Base-by-base conservation (phyloP, 2,329 filamentous ascomycete species). In the Fusarium sp. region DNA sequence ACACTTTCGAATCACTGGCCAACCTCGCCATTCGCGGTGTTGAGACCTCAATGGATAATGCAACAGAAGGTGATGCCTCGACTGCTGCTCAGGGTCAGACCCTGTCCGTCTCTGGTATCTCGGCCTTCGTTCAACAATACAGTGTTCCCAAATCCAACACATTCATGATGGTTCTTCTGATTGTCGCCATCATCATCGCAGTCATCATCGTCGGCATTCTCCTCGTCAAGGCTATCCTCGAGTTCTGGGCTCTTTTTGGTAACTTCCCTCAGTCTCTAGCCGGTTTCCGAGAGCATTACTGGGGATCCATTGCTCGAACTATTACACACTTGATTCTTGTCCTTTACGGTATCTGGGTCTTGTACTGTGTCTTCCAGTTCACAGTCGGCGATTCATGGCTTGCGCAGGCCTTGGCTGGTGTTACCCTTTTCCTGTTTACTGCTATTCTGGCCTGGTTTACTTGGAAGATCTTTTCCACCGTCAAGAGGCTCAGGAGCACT, bases 341-440 rank as follows among this genome's bases (percentile, higher is more conserved):
- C 20, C 88, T 98, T 4, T 99, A 98, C 81, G 93, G 96, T 66
- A 88, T 97, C 66, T 98, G 96, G 96, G 93, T 94, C 1, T 83
- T 98, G 45, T 98, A 97, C 82, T 98, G 95, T 79, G 88, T 99
- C 68, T 98, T 95, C 80, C 96, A 99, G 78, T 97, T 98, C 80
- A 96, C 92, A 2, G 88, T 90, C 43, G 94, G 95, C 63, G 96
- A 98, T 80, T 98, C 95, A 0, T 98, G 94, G 94, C 93, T 92
- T 10, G 94, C 94, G 47, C 96, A 97, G 79, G 73, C 87, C 1
- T 89, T 98, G 27, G 96, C 96, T 18, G 95, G 86, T 63, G 82
- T 97, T 20, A 97, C 94, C 0, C 86, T 98, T 3, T 88, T 80
- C 4, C 75, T 94, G 7, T 98, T 98, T 78, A 98, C 95, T 0